These are phyloP conservation scores for Ustilago loliicola DNA, from an alignment of 1,284 basidiomycete genomes.

Conservation along the genomic window DNA sequence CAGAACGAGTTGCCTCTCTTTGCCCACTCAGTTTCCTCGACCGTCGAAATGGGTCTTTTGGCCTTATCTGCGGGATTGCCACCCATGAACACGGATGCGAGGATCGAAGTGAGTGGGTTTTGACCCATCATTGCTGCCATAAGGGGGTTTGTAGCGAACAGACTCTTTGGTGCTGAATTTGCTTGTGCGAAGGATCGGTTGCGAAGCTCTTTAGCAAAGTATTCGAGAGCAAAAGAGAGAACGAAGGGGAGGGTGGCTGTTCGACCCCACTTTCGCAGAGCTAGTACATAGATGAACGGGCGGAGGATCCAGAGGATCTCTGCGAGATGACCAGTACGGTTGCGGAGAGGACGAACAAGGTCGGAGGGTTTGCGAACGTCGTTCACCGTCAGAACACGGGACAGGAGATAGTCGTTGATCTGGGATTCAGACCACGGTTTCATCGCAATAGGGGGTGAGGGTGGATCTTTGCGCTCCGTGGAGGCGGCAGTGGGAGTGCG, in stretches of 20 bases:
- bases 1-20: conserved; percentile 83
- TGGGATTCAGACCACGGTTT: conserved; percentile 62
- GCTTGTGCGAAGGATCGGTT: conserved; percentile 41
- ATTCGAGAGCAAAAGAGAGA: conserved; percentile 60
- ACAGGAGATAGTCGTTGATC: conserved; percentile 67
- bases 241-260: conserved; percentile 53
- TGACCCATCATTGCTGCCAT: conserved; percentile 60
- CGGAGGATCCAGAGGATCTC: conserved; percentile 63
- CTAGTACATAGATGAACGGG: conserved; percentile 64
- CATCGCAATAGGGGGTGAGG: conserved; percentile 29
- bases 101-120: conserved; percentile 60
- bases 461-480: conserved; percentile 20
- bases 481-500: conserved; percentile 2
- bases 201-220: conserved; percentile 56
- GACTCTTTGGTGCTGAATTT: conserved; percentile 6
- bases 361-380: conserved; percentile 62
- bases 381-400: conserved; percentile 61
- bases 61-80: conserved; percentile 39
- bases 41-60: conserved; percentile 63
- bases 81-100: conserved; percentile 53
- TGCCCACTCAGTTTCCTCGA: conserved; percentile 78
- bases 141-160: conserved; percentile 53
- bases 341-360: conserved; percentile 60
- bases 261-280: conserved; percentile 59
- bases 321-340: conserved; percentile 41